A percentile compares a stretch with the other conserved stretches of the same genome.
These are phyloP conservation scores for Capsicum rhomboideum DNA, from an alignment of 257 asterid species.

Conservation along the genomic window DNA sequence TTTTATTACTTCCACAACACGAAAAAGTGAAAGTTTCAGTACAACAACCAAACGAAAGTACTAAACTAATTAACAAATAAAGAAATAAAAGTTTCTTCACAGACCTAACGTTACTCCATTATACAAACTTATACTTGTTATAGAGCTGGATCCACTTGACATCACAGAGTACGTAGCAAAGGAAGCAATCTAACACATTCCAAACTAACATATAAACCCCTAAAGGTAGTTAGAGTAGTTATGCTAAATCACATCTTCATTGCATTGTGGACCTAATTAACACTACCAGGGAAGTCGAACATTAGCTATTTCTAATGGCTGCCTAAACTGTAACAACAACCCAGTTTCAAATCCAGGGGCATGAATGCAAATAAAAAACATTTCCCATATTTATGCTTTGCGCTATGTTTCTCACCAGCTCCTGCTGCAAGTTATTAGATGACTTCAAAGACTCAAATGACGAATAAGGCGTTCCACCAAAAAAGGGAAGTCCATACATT, in stretches of 20 bases:
- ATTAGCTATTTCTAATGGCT: background rate
- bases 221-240: background rate
- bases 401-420: background rate
- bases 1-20: background rate
- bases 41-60: background rate
- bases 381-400: background rate
- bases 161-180: background rate
- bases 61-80: background rate
- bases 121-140: background rate
- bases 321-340: background rate
- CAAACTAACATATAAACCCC: background rate
- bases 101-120: no score
- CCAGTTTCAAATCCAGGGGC: background rate
- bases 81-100: background rate
- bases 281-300: background rate
- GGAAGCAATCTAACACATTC: background rate
- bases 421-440: background rate
- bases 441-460: background rate
- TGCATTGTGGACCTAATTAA: background rate
- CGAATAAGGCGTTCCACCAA: background rate
- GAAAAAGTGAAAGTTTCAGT: background rate
- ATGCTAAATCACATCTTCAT: background rate
- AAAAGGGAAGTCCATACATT: background rate
- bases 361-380: background rate
- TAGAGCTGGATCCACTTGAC: background rate